These are phyloP conservation scores for Ilyonectria robusta DNA, from an alignment of 2,329 filamentous ascomycete genomes.

Conservation along the genomic window DNA sequence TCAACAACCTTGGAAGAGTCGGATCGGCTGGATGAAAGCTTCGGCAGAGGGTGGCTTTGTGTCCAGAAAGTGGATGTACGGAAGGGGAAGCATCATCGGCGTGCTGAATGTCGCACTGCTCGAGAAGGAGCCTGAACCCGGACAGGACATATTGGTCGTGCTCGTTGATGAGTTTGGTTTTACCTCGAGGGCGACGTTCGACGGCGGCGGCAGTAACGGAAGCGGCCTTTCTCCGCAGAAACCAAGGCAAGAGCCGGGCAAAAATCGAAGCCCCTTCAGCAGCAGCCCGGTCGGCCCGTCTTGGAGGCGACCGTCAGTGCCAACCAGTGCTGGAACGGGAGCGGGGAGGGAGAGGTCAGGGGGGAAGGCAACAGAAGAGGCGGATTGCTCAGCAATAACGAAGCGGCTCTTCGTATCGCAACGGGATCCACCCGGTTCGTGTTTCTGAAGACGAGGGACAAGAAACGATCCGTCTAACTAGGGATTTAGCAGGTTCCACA, in stretches of 20 bases:
- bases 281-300: not conserved
- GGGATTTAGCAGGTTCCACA: not conserved
- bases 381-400: not conserved
- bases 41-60: too few species aligned
- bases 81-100: not conserved
- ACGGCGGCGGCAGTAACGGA: not conserved
- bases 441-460: not conserved
- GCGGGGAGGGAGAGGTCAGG: not conserved
- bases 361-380: not conserved
- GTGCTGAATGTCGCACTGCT: not conserved
- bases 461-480: too few species aligned
- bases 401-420: not conserved
- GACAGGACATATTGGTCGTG: not conserved
- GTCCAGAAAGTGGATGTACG: too few species aligned
- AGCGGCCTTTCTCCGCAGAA: not conserved
- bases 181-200: not conserved
- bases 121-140: not conserved
- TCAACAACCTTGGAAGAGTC: too few species aligned
- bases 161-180: conserved; percentile 1
- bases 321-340: not conserved
- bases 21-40: too few species aligned
- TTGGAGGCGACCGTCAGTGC: not conserved
- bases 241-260: not conserved
- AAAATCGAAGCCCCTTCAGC: not conserved
- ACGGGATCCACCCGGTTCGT: not conserved